Conservation (phyloP, 306 rosid genomes). For the Rosa multiflora region DNA sequence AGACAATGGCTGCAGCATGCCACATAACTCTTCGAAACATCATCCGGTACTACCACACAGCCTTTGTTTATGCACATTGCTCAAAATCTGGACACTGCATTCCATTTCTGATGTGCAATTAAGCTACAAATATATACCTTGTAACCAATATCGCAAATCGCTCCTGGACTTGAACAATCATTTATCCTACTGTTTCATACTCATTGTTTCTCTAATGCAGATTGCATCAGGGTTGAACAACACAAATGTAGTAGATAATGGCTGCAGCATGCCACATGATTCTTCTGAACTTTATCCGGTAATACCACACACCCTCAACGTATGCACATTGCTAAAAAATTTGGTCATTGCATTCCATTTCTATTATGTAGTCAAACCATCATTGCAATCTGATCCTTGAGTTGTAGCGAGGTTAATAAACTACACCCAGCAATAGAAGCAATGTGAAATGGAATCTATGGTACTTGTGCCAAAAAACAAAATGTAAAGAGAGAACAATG, state of each 20-base stretch:
- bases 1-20: slow-evolving; percentile 45
- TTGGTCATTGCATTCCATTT: background rate
- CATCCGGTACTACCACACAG: slow-evolving; percentile 60
- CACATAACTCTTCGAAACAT: slow-evolving; percentile 45
- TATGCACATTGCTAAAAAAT: slow-evolving; percentile 6
- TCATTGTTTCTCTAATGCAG: slow-evolving; percentile 39
- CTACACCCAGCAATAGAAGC: background rate
- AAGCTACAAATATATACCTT: background rate
- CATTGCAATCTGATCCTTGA: background rate
- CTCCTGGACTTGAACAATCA: background rate
- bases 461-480: background rate
- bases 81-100: background rate
- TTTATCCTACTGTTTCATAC: background rate
- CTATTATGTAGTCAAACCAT: background rate
- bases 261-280: slow-evolving; percentile 39
- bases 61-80: slow-evolving; percentile 12
- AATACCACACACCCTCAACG: slow-evolving; percentile 29
- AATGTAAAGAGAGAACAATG: background rate
- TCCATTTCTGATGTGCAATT: background rate
- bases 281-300: slow-evolving; percentile 69
- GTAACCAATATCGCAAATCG: background rate
- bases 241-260: slow-evolving; percentile 36
- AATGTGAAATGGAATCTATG: background rate
- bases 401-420: background rate
- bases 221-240: slow-evolving; percentile 40